Percentiles rank a stretch among this genome's conserved stretches.
phyloP scores from a whole-genome alignment of 2,329 filamentous ascomycete genomes.

The Sporothrix protearum region DNA sequence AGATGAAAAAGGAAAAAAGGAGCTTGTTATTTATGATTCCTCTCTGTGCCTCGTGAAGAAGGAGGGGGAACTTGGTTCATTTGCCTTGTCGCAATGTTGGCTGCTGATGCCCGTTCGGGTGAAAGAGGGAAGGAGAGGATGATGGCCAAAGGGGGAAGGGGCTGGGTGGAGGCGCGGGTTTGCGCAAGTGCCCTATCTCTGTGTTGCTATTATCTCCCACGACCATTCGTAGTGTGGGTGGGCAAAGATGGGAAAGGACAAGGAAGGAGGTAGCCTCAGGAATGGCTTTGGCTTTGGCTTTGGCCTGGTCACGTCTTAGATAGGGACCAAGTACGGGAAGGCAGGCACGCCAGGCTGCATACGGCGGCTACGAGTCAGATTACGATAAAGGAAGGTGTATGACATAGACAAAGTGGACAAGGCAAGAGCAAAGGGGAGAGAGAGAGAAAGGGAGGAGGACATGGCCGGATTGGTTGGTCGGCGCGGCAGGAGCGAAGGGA shows the following conservation, averaged over 20 bases:
- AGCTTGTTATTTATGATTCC: neutral
- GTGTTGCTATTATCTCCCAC: neutral
- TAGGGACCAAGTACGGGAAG: neutral
- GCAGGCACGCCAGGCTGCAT: neutral
- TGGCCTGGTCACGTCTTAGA: no score
- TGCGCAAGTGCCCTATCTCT: neutral
- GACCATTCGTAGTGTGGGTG: neutral
- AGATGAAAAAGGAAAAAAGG: neutral
- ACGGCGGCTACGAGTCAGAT: conserved; percentile 6
- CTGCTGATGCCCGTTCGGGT: conserved; percentile 13
- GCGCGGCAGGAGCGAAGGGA: conserved; percentile 2
- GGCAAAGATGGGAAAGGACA: neutral
- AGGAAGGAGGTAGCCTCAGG: neutral
- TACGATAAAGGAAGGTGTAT: neutral
- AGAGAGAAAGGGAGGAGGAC: neutral
- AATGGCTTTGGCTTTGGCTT: neutral
- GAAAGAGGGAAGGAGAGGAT: conserved; percentile 7
- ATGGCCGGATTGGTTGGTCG: conserved; percentile 14
- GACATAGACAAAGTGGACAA: neutral
- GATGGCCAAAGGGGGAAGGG: neutral
- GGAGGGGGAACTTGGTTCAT: neutral
- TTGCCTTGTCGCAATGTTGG: neutral
- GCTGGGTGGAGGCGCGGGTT: neutral
- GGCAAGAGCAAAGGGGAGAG: neutral
- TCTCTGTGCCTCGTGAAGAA: neutral